phyloP scores from a whole-genome alignment of 352 stramenopile species.

The Phytophthora meadii region DNA sequence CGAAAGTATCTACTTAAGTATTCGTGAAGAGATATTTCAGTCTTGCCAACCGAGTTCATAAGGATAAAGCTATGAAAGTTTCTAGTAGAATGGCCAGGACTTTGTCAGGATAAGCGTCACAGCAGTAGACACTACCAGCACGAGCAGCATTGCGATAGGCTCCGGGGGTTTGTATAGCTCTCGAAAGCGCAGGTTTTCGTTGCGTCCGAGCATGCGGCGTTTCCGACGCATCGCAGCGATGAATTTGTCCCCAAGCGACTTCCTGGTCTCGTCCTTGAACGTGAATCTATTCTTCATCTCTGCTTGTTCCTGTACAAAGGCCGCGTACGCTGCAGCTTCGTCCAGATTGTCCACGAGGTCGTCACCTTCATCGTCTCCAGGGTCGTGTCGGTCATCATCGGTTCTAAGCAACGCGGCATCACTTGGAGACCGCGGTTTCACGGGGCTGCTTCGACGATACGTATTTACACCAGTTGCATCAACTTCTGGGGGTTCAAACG shows the following conservation, averaged over 20 bases:
- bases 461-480: conserved; percentile 18
- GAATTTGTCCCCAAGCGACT: conserved; percentile 45
- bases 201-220: conserved; percentile 65
- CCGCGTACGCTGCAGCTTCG: conserved; percentile 40
- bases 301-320: conserved; percentile 38
- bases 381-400: conserved; percentile 16
- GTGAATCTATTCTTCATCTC: conserved; percentile 58
- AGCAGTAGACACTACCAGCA: conserved; percentile 56
- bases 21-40: no score
- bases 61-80: background rate
- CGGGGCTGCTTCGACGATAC: conserved; percentile 29
- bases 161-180: conserved; percentile 78
- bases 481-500: background rate
- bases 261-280: conserved; percentile 53
- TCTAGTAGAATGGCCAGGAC: conserved; percentile 81
- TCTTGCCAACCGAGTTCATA: background rate
- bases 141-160: conserved; percentile 65
- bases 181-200: conserved; percentile 80
- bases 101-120: conserved; percentile 80
- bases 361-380: conserved; percentile 36
- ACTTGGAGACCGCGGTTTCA: conserved; percentile 26
- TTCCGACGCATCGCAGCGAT: conserved; percentile 64
- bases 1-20: no score
- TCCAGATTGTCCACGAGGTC: conserved; percentile 41
- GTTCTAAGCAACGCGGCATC: conserved; percentile 6